Percentiles rank a stretch among this genome's conserved stretches.
phyloP scores from a whole-genome alignment of 2,329 filamentous ascomycete genomes.

The Pezicula rhizophila region DNA sequence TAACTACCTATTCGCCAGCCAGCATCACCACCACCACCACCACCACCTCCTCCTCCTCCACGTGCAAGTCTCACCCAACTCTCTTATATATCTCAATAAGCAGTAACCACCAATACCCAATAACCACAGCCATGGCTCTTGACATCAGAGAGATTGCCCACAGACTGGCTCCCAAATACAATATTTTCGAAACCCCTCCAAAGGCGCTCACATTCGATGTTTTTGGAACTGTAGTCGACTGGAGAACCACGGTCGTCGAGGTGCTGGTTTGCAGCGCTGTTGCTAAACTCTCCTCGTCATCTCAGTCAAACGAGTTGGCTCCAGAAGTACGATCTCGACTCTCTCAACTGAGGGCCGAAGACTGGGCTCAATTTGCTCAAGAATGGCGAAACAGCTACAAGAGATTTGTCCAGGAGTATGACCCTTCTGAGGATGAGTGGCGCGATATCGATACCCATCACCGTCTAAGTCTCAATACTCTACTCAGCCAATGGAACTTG shows the following conservation, averaged over 20 bases:
- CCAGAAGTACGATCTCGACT: conserved; percentile 41
- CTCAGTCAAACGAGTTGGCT: conserved; percentile 37
- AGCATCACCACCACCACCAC: no score
- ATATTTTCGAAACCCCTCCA: conserved; percentile 19
- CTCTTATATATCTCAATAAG: not conserved
- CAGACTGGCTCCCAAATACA: conserved; percentile 11
- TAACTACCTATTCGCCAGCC: not conserved
- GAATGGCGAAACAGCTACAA: conserved; percentile 64
- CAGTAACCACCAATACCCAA: not conserved
- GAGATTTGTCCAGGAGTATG: conserved; percentile 50
- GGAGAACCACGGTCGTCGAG: conserved; percentile 60
- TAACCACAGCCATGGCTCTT: not conserved
- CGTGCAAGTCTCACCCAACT: not conserved
- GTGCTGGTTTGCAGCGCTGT: conserved; percentile 48
- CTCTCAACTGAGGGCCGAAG: conserved; percentile 42
- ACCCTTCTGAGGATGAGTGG: conserved; percentile 44
- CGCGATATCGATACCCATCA: conserved; percentile 71
- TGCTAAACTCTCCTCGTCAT: conserved; percentile 42
- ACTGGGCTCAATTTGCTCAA: conserved; percentile 62
- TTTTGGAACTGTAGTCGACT: conserved; percentile 77
- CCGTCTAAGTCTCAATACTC: conserved; percentile 50
- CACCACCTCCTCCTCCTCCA: no score
- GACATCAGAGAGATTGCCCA: not conserved
- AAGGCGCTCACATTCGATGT: conserved; percentile 68
- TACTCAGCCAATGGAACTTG: conserved; percentile 52